These are phyloP conservation scores for Epichloe sylvatica DNA, from an alignment of 2,329 filamentous ascomycete genomes.

Conservation along the genomic window DNA sequence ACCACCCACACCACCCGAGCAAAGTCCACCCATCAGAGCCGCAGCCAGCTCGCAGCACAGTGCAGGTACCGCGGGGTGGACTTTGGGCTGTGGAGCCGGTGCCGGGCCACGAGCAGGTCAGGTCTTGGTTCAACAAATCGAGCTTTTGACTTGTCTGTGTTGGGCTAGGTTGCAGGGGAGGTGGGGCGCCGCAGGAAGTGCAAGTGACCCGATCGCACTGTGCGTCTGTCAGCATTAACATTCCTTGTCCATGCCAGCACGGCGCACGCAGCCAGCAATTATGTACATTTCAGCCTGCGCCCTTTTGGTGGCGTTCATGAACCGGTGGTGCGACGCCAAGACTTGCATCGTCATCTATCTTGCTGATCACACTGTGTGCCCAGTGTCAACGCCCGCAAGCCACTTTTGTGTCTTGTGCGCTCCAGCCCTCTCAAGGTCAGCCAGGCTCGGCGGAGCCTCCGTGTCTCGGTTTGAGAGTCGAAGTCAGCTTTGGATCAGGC, in stretches of 20 bases:
- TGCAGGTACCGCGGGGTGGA: neutral
- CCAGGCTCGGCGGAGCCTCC: neutral
- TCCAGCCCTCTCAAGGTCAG: neutral
- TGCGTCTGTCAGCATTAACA: neutral
- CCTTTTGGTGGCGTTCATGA: neutral
- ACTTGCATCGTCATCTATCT: neutral
- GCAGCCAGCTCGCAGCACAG: neutral
- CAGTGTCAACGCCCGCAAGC: neutral
- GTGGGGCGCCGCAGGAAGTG: neutral
- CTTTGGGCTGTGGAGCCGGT: neutral
- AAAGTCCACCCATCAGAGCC: neutral
- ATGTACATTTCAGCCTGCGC: neutral
- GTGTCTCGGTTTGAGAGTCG: too few species aligned
- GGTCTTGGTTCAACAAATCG: too few species aligned
- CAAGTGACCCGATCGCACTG: neutral
- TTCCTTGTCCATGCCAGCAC: neutral
- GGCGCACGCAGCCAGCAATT: neutral
- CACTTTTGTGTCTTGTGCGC: neutral
- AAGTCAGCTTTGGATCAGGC: too few species aligned
- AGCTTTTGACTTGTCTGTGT: too few species aligned
- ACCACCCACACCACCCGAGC: neutral
- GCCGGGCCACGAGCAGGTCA: neutral
- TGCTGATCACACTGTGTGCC: slow-evolving; percentile 1
- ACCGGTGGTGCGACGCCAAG: slow-evolving; percentile 6
- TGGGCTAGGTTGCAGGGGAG: too few species aligned